phyloP scores from a whole-genome alignment of 371 early-diverging fungal species.

The Lichtheimia corymbifera region DNA sequence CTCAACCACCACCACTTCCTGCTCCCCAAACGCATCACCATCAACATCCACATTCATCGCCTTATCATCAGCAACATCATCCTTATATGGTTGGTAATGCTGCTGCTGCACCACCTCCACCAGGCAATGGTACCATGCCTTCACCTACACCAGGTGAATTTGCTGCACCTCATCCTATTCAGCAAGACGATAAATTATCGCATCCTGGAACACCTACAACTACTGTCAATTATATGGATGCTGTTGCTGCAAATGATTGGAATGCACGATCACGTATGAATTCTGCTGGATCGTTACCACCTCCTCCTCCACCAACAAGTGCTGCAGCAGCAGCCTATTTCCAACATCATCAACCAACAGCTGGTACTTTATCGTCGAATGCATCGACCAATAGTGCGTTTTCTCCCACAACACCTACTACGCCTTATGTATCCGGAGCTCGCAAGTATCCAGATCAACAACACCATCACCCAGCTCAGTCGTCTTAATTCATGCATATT shows the following conservation, averaged over 20 bases:
- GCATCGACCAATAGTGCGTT: conserved; percentile 23
- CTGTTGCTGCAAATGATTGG: not conserved
- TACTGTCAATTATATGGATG: not conserved
- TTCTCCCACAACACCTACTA: conserved; percentile 23
- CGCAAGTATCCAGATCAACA: conserved; percentile 10
- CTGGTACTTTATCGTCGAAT: conserved; percentile 16
- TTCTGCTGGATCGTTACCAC: conserved; percentile 13
- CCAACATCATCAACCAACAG: conserved; percentile 1
- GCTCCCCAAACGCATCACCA: not conserved
- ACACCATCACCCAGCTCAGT: not conserved
- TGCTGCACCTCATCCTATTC: conserved; percentile 3
- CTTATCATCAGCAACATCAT: not conserved
- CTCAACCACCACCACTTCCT: not conserved
- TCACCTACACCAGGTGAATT: conserved; percentile 8
- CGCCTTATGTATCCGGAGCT: conserved; percentile 15
- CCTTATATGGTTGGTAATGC: conserved; percentile 6
- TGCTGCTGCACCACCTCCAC: not conserved
- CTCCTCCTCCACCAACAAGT: not conserved
- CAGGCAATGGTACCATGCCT: not conserved
- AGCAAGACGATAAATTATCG: not conserved
- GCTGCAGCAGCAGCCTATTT: conserved; percentile 11
- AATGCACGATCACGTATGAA: conserved; percentile 16
- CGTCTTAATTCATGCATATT: too few species aligned
- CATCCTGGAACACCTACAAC: not conserved
- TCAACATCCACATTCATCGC: not conserved